Base-by-base conservation (phyloP, 148 eudicot species). In the Dianthus caryophyllus region DNA sequence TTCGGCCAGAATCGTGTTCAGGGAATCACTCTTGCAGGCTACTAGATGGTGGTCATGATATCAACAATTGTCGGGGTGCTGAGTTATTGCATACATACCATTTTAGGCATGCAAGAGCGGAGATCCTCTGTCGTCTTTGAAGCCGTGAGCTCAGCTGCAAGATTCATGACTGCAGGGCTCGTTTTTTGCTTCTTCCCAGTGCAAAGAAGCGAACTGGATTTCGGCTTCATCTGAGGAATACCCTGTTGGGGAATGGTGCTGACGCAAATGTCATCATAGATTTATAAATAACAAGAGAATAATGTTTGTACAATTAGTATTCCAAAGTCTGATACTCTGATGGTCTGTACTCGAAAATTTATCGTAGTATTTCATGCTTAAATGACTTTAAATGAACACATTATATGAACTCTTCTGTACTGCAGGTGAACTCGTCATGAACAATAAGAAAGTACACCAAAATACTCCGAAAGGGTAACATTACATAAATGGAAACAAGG, bases 181-280 rank as follows among this genome's bases (percentile, higher is more conserved):
- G 63, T 76, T 50, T 68, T 79, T 73, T 82, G 79, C 78, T 70
- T 82, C 76, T 18, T 36, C n/a, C 75, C 81, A n/a, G 63, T 78
- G 27, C 81, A 75, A 22, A 65, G 70, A 11, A 67, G 67, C 16
- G 57, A 68, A 20, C 66, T 71, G 14, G 49, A 33, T 62, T 62
- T 57, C 47, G 21, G 61, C 47, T 75, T 81, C 66, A 39, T 61
- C 41, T 78, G 59, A 49, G 27, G 6, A 18, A 21, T 50, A 3
- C 39, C 22, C 39, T 12, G 14, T 51, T 15, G 49, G 11, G 11
- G 25, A 36, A 66, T 58, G 56, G 56, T 59, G 46, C 7, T 39
- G 24, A 21, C 24, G 33, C 61, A 38, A 36, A 6, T 66, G 11
- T 52, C 55, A 21, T 33, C 38, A 33, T 33, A 33, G 38, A 33